A percentile compares a stretch with the other conserved stretches of the same genome.
Conservation (phyloP, 2,329 filamentous ascomycete species). For the Fusarium sp. region DNA sequence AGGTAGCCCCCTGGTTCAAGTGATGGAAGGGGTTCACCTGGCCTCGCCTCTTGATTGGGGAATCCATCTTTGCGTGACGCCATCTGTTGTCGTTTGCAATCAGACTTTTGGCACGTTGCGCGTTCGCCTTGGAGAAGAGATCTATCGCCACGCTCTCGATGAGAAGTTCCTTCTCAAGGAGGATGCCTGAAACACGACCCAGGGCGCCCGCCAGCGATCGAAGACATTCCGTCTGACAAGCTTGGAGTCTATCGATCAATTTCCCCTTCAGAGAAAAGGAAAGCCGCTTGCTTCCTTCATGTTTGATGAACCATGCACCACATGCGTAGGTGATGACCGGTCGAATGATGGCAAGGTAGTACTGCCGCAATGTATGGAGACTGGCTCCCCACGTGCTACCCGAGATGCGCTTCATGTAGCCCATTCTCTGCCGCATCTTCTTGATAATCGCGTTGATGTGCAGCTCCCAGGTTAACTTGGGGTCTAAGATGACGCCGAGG, state of each 20-base stretch:
- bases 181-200: neutral
- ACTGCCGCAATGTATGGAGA: conserved; percentile 2
- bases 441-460: conserved; percentile 1
- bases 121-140: neutral
- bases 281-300: neutral
- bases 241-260: neutral
- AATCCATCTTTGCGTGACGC: no score
- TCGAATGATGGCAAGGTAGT: conserved; percentile 17
- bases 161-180: neutral
- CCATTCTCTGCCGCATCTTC: conserved; percentile 2
- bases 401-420: conserved; percentile 10
- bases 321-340: conserved; percentile 21
- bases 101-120: neutral
- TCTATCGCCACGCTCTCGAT: neutral
- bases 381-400: conserved; percentile 12
- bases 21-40: no score
- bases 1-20: no score
- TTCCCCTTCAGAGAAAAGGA: neutral
- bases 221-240: neutral
- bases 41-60: no score
- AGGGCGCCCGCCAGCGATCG: neutral
- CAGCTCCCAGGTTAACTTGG: neutral
- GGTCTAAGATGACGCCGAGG: conserved; percentile 15
- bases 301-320: conserved; percentile 23
- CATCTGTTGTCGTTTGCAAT: neutral